Base-by-base conservation (phyloP, 1,139 yeast species). In the Yamadazyma mexicana region DNA sequence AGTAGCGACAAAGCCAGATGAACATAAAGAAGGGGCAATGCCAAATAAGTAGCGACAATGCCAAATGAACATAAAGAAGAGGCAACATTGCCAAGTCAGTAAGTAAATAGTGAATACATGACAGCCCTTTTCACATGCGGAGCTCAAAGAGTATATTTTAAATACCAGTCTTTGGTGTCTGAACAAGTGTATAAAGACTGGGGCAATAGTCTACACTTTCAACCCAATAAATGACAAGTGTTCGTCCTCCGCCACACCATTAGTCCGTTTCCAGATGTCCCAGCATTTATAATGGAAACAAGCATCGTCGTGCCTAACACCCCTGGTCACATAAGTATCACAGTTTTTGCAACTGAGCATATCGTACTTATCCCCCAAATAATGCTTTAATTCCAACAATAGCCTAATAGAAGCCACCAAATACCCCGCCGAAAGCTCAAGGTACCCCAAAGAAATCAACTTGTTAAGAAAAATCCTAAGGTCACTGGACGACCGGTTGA, bases 381-480 rank as follows among this genome's bases (percentile, higher is more conserved):
- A 75, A 25, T 57, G 55, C 40, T 68, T 66, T 38, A 81, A 59
- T 46, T 81, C 87, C 8, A 74, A 59, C 7, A 80, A 45, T 1
- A 75, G 52, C 18, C 77, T 56, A 1, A 70, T 52, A 2, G 81
- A 69, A 12, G 67, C 51, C 17, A 68, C 46, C n/a, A 70, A 49
- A 37, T 61, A 61, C 18, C 56, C 58, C 8, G 44, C 37, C 9
- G 66, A 56, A 12, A 61, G 34, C 17, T 52, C 56, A 31, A 81
- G 55, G 84, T 86, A 81, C 4, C 81, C 84, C 42, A 70, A 75
- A 40, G 70, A 70, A 6, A 76, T 66, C 17, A 80, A 54, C 18
- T 59, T 51, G 7, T 54, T 60, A 2, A 80, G 48, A 26, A 79
- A 62, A 0, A 39, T 43, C 12, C 63, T 61, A 0, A 73, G 56